Evolutionary conservation across 2,329 filamentous ascomycete species (phyloP), one percentile per base, ranked within the genome.

Genomic region (Esteya vermicola): DNA sequence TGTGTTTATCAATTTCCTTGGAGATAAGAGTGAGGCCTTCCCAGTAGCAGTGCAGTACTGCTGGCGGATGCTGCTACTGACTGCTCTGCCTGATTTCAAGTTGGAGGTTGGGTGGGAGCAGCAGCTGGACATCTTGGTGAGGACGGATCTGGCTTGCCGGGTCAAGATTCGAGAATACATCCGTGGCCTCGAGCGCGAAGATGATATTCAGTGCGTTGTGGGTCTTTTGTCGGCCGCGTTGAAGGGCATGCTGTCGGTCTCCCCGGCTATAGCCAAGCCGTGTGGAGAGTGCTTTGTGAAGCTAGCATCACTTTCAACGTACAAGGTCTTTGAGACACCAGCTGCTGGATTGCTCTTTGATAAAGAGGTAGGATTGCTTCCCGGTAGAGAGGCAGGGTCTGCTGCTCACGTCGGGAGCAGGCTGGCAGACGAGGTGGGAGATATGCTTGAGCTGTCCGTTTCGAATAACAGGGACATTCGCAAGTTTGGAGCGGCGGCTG

Each of bases 31-130:
- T 2, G 58, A 65, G 27, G 75, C 81, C 0, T 79, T 86, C 43
- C 68, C 78, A 0, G 62, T 78, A n/a, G 75, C 83, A 1, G 64
- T 91, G 21, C 68, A 67, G 6, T 93, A 86, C 50, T 76, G 76
- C 50, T 67, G 64, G 45, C 60, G 66, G 19, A 67, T 73, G 3
- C 51, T 76, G 40, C 61, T 73, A 33, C 57, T 75, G 3, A 52
- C 62, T 1, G 68, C 68, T 1, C 54, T 73, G 3, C 53, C 58
- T 30, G 46, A 68, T 36, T 63, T 69, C 41, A 68, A 71, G 9
- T 56, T 85, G 20, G 81, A 89, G 48, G 76, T 81, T 34, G 83
- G 89, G 46, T 96, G 91, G 91, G 81, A 86, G 54, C 69, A 78
- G 34, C 80, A 81, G 48, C 65, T 96, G 3, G 81, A 88, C 48